Evolutionary conservation across 208 protist genomes (phyloP).

Genomic region (Trichomonas gallinae): DNA sequence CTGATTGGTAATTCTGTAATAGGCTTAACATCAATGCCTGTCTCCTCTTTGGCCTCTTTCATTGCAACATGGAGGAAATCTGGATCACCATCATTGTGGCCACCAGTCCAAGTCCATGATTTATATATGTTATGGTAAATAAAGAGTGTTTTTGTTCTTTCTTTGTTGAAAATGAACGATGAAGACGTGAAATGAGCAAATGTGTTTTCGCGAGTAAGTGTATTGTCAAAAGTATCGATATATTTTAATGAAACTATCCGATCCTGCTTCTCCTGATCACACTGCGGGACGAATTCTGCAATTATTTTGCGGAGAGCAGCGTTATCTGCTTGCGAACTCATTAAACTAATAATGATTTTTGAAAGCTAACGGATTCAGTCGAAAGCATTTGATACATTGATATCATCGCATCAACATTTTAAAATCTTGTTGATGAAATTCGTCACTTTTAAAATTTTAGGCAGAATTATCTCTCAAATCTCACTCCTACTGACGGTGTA

Average conservation of each 20-base stretch:
- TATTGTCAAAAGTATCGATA: neutral
- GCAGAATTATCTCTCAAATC: no score
- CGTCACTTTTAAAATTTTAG: no score
- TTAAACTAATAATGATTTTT: no score
- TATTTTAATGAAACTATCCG: neutral
- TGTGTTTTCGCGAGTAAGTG: neutral
- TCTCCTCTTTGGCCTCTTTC: neutral
- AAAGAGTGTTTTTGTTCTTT: neutral
- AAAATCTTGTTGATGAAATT: no score
- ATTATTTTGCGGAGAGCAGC: neutral
- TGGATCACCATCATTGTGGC: neutral
- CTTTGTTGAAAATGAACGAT: neutral
- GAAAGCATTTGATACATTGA: no score
- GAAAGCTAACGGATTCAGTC: no score
- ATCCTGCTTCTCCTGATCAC: neutral
- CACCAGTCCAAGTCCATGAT: conserved; percentile 8
- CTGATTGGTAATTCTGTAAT: neutral
- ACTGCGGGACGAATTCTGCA: neutral
- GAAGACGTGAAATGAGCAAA: neutral
- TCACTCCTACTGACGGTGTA: no score
- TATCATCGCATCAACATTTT: no score
- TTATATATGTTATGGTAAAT: conserved; percentile 7
- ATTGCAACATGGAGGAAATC: neutral
- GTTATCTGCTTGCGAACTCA: neutral
- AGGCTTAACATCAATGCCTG: neutral